Evolutionary conservation across 331 rosid genomes (phyloP).

Genomic region (Malus hybrid): DNA sequence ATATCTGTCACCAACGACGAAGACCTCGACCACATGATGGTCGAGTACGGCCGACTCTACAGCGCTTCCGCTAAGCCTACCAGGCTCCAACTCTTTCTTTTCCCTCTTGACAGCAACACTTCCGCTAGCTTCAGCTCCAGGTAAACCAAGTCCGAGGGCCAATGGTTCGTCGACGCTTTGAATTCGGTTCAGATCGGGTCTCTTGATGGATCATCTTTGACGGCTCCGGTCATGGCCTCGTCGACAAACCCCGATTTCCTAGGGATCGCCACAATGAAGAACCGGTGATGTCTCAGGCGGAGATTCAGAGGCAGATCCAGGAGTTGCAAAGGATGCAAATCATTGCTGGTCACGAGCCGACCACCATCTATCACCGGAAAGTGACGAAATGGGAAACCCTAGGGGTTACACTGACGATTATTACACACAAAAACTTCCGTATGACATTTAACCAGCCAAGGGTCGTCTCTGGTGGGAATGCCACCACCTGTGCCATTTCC

Average conservation of each 20-base stretch:
- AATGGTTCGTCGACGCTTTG: slow-evolving; percentile 80
- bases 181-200: slow-evolving; percentile 56
- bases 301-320: slow-evolving; percentile 47
- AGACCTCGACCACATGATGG: slow-evolving; percentile 77
- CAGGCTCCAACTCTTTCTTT: slow-evolving; percentile 57
- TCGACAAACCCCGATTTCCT: slow-evolving; percentile 52
- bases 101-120: slow-evolving; percentile 21
- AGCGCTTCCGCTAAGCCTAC: slow-evolving; percentile 71
- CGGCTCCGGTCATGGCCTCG: slow-evolving; percentile 7
- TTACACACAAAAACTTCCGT: slow-evolving; percentile 32
- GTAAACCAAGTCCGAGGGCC: slow-evolving; percentile 47
- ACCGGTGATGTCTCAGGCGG: slow-evolving; percentile 23
- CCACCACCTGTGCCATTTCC: slow-evolving; percentile 16
- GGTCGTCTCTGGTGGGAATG: slow-evolving; percentile 15
- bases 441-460: slow-evolving; percentile 26
- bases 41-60: slow-evolving; percentile 66
- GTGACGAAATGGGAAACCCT: slow-evolving; percentile 26
- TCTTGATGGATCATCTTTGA: slow-evolving; percentile 34
- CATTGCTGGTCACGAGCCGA: slow-evolving; percentile 36
- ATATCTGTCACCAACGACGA: slow-evolving; percentile 81
- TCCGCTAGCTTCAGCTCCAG: slow-evolving; percentile 15
- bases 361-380: slow-evolving; percentile 18
- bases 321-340: not conserved
- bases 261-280: slow-evolving; percentile 43
- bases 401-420: slow-evolving; percentile 26